phyloP scores from a whole-genome alignment of 768 basidiomycete species.

The Hemileccinum impolitum region DNA sequence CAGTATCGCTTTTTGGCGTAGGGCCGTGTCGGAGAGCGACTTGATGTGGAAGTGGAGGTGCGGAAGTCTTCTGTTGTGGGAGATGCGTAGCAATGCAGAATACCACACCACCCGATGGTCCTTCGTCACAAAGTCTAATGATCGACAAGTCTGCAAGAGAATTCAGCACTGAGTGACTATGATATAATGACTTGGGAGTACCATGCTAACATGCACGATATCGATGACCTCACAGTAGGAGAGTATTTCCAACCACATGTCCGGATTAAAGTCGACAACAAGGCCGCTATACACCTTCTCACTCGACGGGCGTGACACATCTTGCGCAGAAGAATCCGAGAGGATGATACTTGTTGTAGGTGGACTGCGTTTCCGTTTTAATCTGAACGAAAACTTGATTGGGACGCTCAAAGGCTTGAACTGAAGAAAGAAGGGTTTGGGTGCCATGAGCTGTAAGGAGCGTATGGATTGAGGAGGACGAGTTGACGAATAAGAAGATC shows the following conservation, averaged over 20 bases:
- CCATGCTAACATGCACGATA: constrained; percentile 8
- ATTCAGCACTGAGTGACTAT: background rate
- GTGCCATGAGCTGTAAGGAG: background rate
- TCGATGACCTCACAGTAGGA: constrained; percentile 12
- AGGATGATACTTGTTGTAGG: background rate
- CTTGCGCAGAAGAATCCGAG: background rate
- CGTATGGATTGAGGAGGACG: too few relatives aligned
- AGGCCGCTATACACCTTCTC: background rate
- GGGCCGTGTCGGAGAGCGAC: background rate
- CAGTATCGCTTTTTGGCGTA: constrained; percentile 5
- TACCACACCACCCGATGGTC: constrained; percentile 4
- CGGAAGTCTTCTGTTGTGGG: constrained; percentile 2
- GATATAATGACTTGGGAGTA: background rate
- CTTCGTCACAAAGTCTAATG: background rate
- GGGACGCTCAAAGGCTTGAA: background rate
- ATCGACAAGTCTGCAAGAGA: constrained; percentile 2
- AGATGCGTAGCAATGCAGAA: constrained; percentile 2
- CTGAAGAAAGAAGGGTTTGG: background rate
- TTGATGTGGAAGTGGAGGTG: constrained; percentile 1
- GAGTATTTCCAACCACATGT: constrained; percentile 8
- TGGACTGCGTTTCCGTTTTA: background rate
- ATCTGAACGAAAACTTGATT: background rate
- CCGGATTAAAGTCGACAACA: background rate
- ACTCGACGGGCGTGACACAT: background rate
- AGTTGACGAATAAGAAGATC: too few relatives aligned